Evolutionary conservation across 306 rosid species (phyloP), one percentile per base, ranked within the genome.

Genomic region (Cicer bijugum): DNA sequence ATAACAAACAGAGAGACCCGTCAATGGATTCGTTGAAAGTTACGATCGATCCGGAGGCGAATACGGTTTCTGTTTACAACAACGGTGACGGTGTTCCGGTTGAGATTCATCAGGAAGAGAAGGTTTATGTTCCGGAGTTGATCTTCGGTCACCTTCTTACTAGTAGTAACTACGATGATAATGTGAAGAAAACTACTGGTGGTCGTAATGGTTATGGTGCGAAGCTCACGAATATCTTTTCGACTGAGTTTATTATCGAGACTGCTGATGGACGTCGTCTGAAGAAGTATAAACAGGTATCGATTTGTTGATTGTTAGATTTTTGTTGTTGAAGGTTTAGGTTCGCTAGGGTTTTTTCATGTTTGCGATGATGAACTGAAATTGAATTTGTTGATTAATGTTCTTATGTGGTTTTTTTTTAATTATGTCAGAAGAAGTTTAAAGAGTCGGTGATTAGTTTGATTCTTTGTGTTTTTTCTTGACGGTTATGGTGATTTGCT

Each of bases 151-250:
- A 94, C 58, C 75, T 94, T 37, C 58, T 94, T 53, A 91, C 98
- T 12, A 94, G 98, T 16, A 94, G 98, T 56, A 94, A 94, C 51
- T 94, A 94, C 12, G 92, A 94, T 3, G 98, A 94, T 8, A 82
- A 85, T 0, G 88, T 11, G 59, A 94, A 91, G 95, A 94, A 91
- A 82, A 94, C 98, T 0, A 94, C 98, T 2, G 97, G 98, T 12
- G 98, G 98, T 1, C 78, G 98, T 0, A 94, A 94, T 12, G 98
- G 98, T 0, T 94, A 89, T 1, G 98, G 98, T 6, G 98, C 98
- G 0, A 94, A 94, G 89, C 97, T 94, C 11, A 89, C 98, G 0
- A 94, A 94, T 15, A 94, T 94, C 1, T 94, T 94, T 72, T 94
- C 98, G 0, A 91, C 96, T 0, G 96, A 94, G 78, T 94, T 94